phyloP scores from a whole-genome alignment of 257 asterid species.

The Solanum pennellii region DNA sequence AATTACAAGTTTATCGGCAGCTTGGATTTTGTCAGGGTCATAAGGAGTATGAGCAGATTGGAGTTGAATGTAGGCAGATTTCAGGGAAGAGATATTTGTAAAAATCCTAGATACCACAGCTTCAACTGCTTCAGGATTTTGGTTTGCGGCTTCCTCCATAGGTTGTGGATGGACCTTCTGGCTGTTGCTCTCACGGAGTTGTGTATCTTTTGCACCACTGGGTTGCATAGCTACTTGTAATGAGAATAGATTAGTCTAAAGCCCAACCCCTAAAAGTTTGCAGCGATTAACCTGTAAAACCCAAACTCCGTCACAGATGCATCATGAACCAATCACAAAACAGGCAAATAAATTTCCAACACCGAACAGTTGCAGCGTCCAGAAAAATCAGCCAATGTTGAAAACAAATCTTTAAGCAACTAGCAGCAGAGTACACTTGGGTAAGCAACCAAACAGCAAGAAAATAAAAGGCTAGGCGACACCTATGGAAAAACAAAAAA shows the following conservation, averaged over 20 bases:
- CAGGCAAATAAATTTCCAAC: background rate
- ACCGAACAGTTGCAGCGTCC: background rate
- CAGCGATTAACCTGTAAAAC: background rate
- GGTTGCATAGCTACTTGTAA: slow-evolving; percentile 90
- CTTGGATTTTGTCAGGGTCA: slow-evolving; percentile 93
- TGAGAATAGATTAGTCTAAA: slow-evolving; percentile 12
- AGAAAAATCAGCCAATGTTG: background rate
- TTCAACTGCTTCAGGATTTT: slow-evolving; percentile 89
- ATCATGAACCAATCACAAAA: background rate
- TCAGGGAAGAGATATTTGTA: slow-evolving; percentile 77
- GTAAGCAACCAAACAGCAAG: background rate
- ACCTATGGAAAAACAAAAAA: background rate
- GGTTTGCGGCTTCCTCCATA: slow-evolving; percentile 84
- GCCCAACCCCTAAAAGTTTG: slow-evolving; percentile 1
- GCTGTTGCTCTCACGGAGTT: slow-evolving; percentile 88
- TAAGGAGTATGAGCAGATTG: slow-evolving; percentile 97
- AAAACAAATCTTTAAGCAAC: background rate
- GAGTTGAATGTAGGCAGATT: slow-evolving; percentile 88
- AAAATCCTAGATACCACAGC: slow-evolving; percentile 75
- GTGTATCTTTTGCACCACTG: slow-evolving; percentile 78
- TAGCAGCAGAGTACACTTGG: background rate
- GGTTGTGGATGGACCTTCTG: slow-evolving; percentile 99
- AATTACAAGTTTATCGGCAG: slow-evolving; percentile 92
- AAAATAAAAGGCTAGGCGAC: background rate
- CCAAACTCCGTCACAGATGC: slow-evolving; percentile 2